Evolutionary conservation across 768 basidiomycete species (phyloP).

Genomic region (Hysterangium stoloniferum): DNA sequence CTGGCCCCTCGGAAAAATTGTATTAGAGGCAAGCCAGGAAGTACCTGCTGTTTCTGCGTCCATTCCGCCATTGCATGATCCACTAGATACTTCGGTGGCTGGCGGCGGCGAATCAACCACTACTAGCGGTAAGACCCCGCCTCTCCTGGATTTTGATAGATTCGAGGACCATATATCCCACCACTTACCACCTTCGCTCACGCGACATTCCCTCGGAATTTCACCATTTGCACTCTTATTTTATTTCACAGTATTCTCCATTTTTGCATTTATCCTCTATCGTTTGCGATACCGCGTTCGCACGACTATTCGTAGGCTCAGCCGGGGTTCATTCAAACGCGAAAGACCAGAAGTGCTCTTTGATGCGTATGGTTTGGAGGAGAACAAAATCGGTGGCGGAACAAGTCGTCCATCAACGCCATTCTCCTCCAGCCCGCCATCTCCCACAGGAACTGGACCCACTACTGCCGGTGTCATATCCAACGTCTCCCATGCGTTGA

Average conservation of each 20-base stretch:
- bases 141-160: constrained; percentile 48
- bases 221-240: constrained; percentile 58
- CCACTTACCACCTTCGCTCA: constrained; percentile 59
- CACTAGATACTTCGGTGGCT: constrained; percentile 53
- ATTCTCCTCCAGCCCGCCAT: neutral
- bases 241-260: constrained; percentile 37
- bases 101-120: constrained; percentile 38
- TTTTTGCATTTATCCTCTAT: constrained; percentile 38
- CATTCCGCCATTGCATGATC: constrained; percentile 59
- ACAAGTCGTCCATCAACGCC: neutral
- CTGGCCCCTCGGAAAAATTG: constrained; percentile 99
- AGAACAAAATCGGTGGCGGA: constrained; percentile 4
- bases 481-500: neutral
- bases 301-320: constrained; percentile 33
- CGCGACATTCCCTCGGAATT: constrained; percentile 61
- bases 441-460: constrained; percentile 4
- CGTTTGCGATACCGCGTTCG: constrained; percentile 55
- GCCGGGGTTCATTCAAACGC: constrained; percentile 34
- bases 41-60: constrained; percentile 43
- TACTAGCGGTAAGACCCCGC: constrained; percentile 57
- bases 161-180: constrained; percentile 58
- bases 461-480: neutral
- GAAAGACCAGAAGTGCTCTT: constrained; percentile 9
- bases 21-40: constrained; percentile 90
- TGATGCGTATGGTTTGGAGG: constrained; percentile 7